These are phyloP conservation scores for Handroanthus guayacan DNA, from an alignment of 257 asterid species.

Conservation along the genomic window DNA sequence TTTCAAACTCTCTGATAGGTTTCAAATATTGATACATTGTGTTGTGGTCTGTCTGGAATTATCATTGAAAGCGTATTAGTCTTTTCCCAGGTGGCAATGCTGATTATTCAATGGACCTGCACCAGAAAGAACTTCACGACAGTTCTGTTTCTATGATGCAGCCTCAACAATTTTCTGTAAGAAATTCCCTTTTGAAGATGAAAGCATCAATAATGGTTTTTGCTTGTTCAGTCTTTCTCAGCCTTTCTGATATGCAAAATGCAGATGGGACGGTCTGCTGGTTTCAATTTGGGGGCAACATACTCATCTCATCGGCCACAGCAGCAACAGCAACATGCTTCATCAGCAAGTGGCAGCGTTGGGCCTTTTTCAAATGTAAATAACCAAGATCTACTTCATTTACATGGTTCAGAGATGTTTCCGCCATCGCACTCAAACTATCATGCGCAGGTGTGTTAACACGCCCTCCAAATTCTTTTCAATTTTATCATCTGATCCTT, in stretches of 20 bases:
- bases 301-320: constrained; percentile 90
- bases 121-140: constrained; percentile 92
- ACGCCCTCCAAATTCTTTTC: constrained; percentile 14
- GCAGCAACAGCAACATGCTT: constrained; percentile 80
- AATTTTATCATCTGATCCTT: constrained; percentile 6
- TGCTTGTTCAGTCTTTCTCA: constrained; percentile 22
- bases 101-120: constrained; percentile 82
- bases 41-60: background rate
- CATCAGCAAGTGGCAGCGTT: constrained; percentile 71
- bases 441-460: constrained; percentile 75
- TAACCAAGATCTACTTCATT: constrained; percentile 66
- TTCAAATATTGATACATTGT: background rate
- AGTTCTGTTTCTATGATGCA: constrained; percentile 87
- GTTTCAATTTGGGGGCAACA: constrained; percentile 89
- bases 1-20: background rate
- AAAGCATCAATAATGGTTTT: constrained; percentile 20
- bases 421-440: constrained; percentile 76
- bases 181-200: constrained; percentile 38
- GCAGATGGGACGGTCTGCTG: constrained; percentile 96
- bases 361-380: constrained; percentile 55
- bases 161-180: constrained; percentile 90
- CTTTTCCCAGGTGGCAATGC: constrained; percentile 75
- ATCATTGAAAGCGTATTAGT: constrained; percentile 30
- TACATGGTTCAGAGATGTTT: constrained; percentile 91
- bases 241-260: constrained; percentile 38